phyloP scores from a whole-genome alignment of 805 yeast species.

The Scheffersomyces amazonensis region DNA sequence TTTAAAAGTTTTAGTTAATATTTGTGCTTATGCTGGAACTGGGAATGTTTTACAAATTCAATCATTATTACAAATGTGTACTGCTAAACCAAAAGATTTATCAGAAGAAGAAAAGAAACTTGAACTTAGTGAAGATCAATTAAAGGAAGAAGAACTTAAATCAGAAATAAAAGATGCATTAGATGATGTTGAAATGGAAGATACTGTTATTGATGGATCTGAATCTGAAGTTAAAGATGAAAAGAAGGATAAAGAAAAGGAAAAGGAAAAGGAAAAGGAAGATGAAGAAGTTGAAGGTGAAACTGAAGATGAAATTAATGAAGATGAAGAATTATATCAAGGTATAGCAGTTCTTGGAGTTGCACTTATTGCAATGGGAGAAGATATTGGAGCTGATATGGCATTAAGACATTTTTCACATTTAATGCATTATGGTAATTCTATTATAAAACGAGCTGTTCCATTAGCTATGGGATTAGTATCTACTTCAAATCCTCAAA shows the following conservation, averaged over 20 bases:
- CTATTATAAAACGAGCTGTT: slow-evolving; percentile 86
- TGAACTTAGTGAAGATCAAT: slow-evolving; percentile 43
- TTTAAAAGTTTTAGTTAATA: slow-evolving; percentile 82
- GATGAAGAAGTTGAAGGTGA: slow-evolving; percentile 28
- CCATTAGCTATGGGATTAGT: slow-evolving; percentile 98
- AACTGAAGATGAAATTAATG: slow-evolving; percentile 25
- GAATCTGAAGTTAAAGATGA: slow-evolving; percentile 19
- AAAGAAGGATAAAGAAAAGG: slow-evolving; percentile 17
- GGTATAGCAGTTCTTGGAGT: slow-evolving; percentile 94
- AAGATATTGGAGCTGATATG: slow-evolving; percentile 97
- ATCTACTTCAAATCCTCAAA: slow-evolving; percentile 90
- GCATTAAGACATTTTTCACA: slow-evolving; percentile 95
- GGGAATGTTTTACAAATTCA: slow-evolving; percentile 96
- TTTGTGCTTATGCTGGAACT: slow-evolving; percentile 95
- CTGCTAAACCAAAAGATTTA: slow-evolving; percentile 61
- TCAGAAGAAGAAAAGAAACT: slow-evolving; percentile 60
- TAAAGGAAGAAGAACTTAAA: slow-evolving; percentile 27
- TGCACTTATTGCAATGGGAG: slow-evolving; percentile 95
- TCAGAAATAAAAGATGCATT: slow-evolving; percentile 20
- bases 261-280: slow-evolving; percentile 20
- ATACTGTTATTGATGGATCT: slow-evolving; percentile 20
- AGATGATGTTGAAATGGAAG: slow-evolving; percentile 31
- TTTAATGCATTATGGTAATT: slow-evolving; percentile 95
- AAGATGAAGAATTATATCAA: slow-evolving; percentile 59
- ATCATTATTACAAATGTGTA: slow-evolving; percentile 82